Evolutionary conservation across 2,329 filamentous ascomycete genomes (phyloP).

Genomic region (Hymenoscyphus salicellus): DNA sequence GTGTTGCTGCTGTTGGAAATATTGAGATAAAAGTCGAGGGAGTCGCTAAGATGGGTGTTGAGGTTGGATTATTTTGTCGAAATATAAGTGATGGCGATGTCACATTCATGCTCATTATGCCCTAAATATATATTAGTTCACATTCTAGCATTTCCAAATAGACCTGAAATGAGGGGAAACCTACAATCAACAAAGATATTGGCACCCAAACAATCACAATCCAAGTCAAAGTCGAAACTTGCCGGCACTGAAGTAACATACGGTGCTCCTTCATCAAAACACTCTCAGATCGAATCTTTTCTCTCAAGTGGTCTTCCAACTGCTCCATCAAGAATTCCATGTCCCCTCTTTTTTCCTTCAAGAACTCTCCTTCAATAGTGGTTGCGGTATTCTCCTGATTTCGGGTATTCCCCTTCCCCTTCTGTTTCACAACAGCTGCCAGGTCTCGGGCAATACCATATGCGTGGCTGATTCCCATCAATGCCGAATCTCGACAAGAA

Average conservation of each 20-base stretch:
- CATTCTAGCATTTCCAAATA: background rate
- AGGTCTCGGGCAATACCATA: slow-evolving; percentile 10
- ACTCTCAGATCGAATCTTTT: slow-evolving; percentile 11
- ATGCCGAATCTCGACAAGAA: slow-evolving; percentile 9
- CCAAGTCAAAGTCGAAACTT: slow-evolving; percentile 13
- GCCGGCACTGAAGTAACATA: slow-evolving; percentile 13
- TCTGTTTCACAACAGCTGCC: slow-evolving; percentile 4
- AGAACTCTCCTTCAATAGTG: slow-evolving; percentile 9
- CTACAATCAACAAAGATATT: slow-evolving; percentile 14
- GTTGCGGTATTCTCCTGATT: slow-evolving; percentile 3
- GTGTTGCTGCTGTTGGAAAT: background rate
- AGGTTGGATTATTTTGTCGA: background rate
- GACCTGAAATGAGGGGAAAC: background rate
- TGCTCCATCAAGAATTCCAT: slow-evolving; percentile 16
- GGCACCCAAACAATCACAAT: slow-evolving; percentile 13
- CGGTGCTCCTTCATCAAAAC: slow-evolving; percentile 19
- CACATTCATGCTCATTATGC: slow-evolving; percentile 17
- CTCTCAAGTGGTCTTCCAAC: slow-evolving; percentile 14
- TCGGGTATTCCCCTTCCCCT: background rate
- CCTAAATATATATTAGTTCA: slow-evolving; percentile 12
- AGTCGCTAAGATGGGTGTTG: background rate
- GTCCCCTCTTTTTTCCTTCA: slow-evolving; percentile 17
- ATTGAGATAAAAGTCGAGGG: background rate
- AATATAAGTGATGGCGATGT: slow-evolving; percentile 7
- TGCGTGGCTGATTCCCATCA: slow-evolving; percentile 8